Percentiles rank a stretch among this genome's conserved stretches.
phyloP scores from a whole-genome alignment of 176 grass and related monocot species.

The Saccharum officinarum region DNA sequence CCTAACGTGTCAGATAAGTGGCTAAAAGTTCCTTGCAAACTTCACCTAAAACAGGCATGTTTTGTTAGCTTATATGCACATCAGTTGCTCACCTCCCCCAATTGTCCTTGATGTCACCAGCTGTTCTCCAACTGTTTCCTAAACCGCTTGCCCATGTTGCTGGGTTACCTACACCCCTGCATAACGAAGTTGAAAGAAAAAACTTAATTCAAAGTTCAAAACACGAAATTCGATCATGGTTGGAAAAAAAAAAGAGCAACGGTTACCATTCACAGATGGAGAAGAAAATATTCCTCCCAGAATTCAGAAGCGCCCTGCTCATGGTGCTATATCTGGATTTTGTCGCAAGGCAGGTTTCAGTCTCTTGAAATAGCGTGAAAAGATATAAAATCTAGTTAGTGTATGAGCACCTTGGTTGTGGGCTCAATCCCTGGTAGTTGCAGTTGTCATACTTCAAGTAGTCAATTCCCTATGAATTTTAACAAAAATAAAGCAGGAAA shows the following conservation, averaged over 20 bases:
- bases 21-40: neutral
- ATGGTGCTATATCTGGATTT: slow-evolving; percentile 40
- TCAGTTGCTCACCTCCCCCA: slow-evolving; percentile 45
- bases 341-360: neutral
- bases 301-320: slow-evolving; percentile 39
- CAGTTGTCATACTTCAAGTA: slow-evolving; percentile 37
- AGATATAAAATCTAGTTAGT: too few species aligned
- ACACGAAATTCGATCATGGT: neutral
- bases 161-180: slow-evolving; percentile 49
- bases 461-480: neutral
- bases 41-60: neutral
- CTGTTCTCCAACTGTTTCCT: slow-evolving; percentile 77
- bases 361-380: neutral
- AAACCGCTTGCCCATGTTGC: slow-evolving; percentile 59
- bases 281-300: slow-evolving; percentile 53
- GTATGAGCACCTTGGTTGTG: neutral
- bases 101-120: slow-evolving; percentile 55
- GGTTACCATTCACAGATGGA: slow-evolving; percentile 56
- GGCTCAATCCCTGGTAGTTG: neutral
- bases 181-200: neutral
- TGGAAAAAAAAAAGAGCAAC: neutral
- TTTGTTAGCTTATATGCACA: neutral
- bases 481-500: neutral
- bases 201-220: neutral
- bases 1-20: neutral